Evolutionary conservation across 2,329 filamentous ascomycete genomes (phyloP).

Genomic region (Bipolaris bicolor): DNA sequence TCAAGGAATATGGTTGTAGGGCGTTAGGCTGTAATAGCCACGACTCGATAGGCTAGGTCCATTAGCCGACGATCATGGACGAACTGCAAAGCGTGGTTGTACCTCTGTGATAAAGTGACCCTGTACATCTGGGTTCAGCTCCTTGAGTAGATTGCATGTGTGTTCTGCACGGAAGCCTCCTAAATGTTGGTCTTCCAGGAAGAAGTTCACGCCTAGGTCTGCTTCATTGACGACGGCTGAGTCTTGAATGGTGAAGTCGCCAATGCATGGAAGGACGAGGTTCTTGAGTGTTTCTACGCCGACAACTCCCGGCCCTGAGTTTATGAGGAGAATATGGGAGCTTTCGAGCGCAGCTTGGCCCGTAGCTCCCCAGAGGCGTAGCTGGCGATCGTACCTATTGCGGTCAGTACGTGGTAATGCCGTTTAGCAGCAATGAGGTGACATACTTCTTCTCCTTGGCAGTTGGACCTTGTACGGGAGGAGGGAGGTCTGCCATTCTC

Average conservation of each 20-base stretch:
- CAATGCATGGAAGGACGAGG: slow-evolving; percentile 90
- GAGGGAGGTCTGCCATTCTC: slow-evolving; percentile 47
- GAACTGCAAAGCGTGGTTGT: slow-evolving; percentile 9
- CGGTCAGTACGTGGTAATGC: slow-evolving; percentile 46
- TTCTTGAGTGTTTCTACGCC: slow-evolving; percentile 95
- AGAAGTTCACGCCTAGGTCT: slow-evolving; percentile 96
- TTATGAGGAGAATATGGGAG: slow-evolving; percentile 88
- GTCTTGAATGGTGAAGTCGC: slow-evolving; percentile 89
- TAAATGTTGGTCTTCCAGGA: slow-evolving; percentile 78
- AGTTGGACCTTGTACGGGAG: slow-evolving; percentile 50
- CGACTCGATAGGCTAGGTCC: slow-evolving; percentile 51
- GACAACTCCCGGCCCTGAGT: slow-evolving; percentile 83
- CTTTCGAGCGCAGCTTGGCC: slow-evolving; percentile 90
- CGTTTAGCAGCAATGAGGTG: neutral
- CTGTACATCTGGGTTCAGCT: slow-evolving; percentile 91
- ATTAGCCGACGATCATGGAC: slow-evolving; percentile 12
- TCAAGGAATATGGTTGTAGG: slow-evolving; percentile 62
- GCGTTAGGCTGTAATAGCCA: slow-evolving; percentile 51
- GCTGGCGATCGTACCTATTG: slow-evolving; percentile 83
- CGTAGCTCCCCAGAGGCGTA: slow-evolving; percentile 91
- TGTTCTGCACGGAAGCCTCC: slow-evolving; percentile 80
- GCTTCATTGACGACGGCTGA: slow-evolving; percentile 75
- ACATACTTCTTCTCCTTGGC: slow-evolving; percentile 59
- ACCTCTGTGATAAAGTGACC: slow-evolving; percentile 71
- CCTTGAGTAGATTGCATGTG: slow-evolving; percentile 76